Conservation (phyloP, 306 rosid species). For the Cicer bijugum region DNA sequence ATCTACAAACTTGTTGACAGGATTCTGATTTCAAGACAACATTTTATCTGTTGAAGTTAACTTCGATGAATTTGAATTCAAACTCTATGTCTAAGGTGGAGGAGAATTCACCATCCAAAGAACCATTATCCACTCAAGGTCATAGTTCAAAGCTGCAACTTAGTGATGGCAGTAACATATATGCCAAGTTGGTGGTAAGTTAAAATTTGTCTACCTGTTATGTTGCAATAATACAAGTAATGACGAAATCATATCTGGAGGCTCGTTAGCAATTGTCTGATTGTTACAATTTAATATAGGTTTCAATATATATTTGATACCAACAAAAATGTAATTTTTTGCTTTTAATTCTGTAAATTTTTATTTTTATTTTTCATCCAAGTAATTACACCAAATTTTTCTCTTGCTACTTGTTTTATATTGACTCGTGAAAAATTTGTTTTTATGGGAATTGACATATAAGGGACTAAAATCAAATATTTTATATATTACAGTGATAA, state of each 20-base stretch:
- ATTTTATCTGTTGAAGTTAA: conserved; percentile 65
- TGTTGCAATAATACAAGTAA: conserved; percentile 19
- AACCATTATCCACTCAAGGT: conserved; percentile 51
- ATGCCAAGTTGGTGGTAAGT: conserved; percentile 92
- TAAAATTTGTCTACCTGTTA: conserved; percentile 27
- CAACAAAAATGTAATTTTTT: too few species aligned
- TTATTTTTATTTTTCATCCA: too few species aligned
- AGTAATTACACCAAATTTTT: too few species aligned
- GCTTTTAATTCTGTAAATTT: too few species aligned
- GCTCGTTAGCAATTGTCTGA: conserved; percentile 31
- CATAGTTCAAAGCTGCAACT: conserved; percentile 74
- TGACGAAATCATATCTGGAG: conserved; percentile 20
- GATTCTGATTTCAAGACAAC: conserved; percentile 69
- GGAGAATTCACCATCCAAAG: conserved; percentile 47
- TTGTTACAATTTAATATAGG: conserved; percentile 2
- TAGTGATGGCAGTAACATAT: conserved; percentile 75
- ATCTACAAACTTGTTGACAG: conserved; percentile 55
- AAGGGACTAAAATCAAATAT: too few species aligned
- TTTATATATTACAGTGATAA: too few species aligned
- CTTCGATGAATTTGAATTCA: conserved; percentile 62
- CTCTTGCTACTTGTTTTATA: too few species aligned
- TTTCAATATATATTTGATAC: too few species aligned
- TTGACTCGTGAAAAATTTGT: too few species aligned
- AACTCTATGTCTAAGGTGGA: conserved; percentile 50
- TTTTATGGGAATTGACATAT: too few species aligned